phyloP scores from a whole-genome alignment of 805 yeast genomes.

The Sugiyamaella smithiae region DNA sequence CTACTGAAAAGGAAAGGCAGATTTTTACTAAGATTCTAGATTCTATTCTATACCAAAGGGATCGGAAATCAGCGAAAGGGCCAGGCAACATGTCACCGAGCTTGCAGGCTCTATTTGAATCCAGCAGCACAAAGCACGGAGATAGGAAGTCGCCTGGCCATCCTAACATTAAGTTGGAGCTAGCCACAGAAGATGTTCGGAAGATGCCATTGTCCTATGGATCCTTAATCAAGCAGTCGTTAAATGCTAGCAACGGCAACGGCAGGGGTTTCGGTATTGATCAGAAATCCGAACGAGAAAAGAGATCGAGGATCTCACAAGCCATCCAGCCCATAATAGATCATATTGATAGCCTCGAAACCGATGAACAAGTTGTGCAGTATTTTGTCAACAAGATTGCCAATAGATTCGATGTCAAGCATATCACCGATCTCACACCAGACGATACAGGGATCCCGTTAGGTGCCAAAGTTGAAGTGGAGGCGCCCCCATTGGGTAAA shows the following conservation, averaged over 20 bases:
- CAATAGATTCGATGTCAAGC: constrained; percentile 10
- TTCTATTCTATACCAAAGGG: constrained; percentile 16
- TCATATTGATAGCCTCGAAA: constrained; percentile 24
- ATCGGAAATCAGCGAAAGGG: not conserved
- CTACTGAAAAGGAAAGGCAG: constrained; percentile 22
- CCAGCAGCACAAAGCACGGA: not conserved
- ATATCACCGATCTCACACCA: not conserved
- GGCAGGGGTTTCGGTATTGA: not conserved
- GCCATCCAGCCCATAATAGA: constrained; percentile 20
- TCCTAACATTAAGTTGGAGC: constrained; percentile 16
- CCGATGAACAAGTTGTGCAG: constrained; percentile 27
- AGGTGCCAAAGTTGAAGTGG: constrained; percentile 4
- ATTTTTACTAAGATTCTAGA: constrained; percentile 23
- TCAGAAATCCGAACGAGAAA: not conserved
- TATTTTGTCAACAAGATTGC: constrained; percentile 22
- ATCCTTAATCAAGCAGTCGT: constrained; percentile 12
- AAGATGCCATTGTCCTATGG: constrained; percentile 21
- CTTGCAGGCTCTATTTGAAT: constrained; percentile 24
- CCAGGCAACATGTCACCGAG: not conserved
- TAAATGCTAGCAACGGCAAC: not conserved
- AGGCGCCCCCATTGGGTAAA: constrained; percentile 15
- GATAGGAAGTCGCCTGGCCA: not conserved
- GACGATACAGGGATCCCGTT: constrained; percentile 1
- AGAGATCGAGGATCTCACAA: not conserved
- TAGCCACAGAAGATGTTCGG: constrained; percentile 19